Evolutionary conservation across 1,284 basidiomycete species (phyloP).

Genomic region (Malassezia caprae): DNA sequence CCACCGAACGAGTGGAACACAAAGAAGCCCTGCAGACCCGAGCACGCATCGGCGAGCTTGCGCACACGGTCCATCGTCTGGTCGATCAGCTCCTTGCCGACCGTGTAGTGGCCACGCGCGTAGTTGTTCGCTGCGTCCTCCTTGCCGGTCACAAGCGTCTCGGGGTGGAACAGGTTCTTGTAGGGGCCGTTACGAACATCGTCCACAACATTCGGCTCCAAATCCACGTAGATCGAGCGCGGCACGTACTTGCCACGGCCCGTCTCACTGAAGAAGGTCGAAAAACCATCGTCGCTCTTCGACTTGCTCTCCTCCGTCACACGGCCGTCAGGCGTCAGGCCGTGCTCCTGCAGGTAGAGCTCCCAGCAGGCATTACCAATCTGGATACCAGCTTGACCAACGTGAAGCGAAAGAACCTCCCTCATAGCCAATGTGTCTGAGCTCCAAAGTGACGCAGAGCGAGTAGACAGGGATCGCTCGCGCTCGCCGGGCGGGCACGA

Average conservation of each 20-base stretch:
- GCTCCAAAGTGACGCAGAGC: slow-evolving; percentile 46
- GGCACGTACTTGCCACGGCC: slow-evolving; percentile 69
- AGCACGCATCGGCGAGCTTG: slow-evolving; percentile 92
- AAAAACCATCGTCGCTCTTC: slow-evolving; percentile 77
- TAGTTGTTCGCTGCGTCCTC: slow-evolving; percentile 99
- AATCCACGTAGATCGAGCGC: slow-evolving; percentile 86
- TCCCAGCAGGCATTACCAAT: slow-evolving; percentile 59
- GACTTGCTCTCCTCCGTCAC: slow-evolving; percentile 59
- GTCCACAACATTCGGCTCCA: slow-evolving; percentile 91
- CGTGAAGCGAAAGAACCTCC: slow-evolving; percentile 81
- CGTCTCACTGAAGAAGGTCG: slow-evolving; percentile 61
- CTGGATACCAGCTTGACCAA: slow-evolving; percentile 90
- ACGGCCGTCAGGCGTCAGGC: slow-evolving; percentile 55
- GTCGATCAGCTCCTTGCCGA: slow-evolving; percentile 75
- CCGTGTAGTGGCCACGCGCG: slow-evolving; percentile 71
- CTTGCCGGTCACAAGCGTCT: slow-evolving; percentile 97
- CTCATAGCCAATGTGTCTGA: slow-evolving; percentile 23
- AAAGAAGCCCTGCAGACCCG: slow-evolving; percentile 97
- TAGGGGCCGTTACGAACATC: slow-evolving; percentile 91
- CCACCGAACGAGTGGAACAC: slow-evolving; percentile 99
- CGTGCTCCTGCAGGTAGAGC: slow-evolving; percentile 95
- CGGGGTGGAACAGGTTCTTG: slow-evolving; percentile 92
- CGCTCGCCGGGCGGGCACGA: neutral
- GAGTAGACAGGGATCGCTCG: slow-evolving; percentile 12
- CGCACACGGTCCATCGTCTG: slow-evolving; percentile 90